phyloP scores from a whole-genome alignment of 306 rosid species.

The Sophora flavescens region DNA sequence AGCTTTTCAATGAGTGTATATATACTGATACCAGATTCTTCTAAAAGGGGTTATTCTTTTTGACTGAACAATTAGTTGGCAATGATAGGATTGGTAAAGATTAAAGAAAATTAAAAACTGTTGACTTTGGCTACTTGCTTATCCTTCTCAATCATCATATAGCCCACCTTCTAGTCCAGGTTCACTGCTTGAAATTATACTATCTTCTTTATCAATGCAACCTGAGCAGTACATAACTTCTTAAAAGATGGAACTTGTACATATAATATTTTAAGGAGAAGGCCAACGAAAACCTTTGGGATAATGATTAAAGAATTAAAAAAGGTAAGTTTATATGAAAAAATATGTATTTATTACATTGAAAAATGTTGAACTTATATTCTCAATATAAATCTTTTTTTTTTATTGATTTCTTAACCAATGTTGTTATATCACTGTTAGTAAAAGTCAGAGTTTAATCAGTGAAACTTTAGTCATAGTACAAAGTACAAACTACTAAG shows the following conservation, averaged over 20 bases:
- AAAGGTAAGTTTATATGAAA: no score
- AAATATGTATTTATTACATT: no score
- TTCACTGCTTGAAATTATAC: slow-evolving; percentile 27
- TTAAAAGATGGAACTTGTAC: neutral
- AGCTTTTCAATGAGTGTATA: neutral
- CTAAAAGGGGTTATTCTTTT: slow-evolving; percentile 21
- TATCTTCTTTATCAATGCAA: neutral
- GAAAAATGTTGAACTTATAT: no score
- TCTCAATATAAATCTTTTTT: no score
- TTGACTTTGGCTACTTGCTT: slow-evolving; percentile 26
- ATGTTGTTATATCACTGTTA: no score
- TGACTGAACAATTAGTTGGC: slow-evolving; percentile 12
- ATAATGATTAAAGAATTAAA: no score
- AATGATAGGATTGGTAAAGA: neutral
- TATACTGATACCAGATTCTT: slow-evolving; percentile 1
- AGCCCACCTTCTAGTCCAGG: slow-evolving; percentile 25
- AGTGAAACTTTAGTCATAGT: neutral
- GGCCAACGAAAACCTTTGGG: no score
- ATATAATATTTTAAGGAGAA: neutral
- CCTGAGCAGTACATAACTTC: neutral
- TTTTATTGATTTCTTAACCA: no score
- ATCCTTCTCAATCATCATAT: neutral
- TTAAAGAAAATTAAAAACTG: neutral
- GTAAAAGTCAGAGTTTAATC: neutral
- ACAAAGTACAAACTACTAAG: neutral